phyloP scores from a whole-genome alignment of 2,329 filamentous ascomycete genomes.

The Sporothrix brunneoviolacea region DNA sequence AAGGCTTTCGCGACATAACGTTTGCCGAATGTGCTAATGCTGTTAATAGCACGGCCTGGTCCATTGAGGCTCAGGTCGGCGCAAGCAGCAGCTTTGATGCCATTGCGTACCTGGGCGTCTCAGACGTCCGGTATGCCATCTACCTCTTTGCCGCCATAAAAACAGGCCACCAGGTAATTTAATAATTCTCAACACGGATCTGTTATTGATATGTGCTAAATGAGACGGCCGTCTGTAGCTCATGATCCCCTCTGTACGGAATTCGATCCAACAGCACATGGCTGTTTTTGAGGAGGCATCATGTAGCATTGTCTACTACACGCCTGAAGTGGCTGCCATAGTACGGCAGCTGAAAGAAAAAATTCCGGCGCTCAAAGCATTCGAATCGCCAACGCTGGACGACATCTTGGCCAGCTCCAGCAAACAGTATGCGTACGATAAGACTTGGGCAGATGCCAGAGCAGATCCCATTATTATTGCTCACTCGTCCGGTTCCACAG shows the following conservation, averaged over 20 bases:
- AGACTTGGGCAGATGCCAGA: constrained; percentile 13
- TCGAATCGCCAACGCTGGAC: too few relatives aligned
- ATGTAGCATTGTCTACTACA: constrained; percentile 10
- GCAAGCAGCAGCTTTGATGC: constrained; percentile 6
- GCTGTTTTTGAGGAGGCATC: constrained; percentile 9
- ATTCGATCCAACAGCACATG: constrained; percentile 9
- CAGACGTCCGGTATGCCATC: constrained; percentile 13
- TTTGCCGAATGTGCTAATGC: too few relatives aligned
- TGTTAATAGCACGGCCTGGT: too few relatives aligned
- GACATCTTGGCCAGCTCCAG: too few relatives aligned
- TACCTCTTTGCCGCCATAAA: constrained; percentile 13
- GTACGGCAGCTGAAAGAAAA: too few relatives aligned
- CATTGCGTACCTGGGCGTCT: constrained; percentile 14
- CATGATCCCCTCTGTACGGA: constrained; percentile 13
- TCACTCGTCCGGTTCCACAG: constrained; percentile 19
- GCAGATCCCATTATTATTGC: constrained; percentile 18
- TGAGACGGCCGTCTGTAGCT: too few relatives aligned
- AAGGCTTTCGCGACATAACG: too few relatives aligned
- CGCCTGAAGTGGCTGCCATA: too few relatives aligned
- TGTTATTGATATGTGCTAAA: too few relatives aligned
- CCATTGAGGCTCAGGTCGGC: background rate
- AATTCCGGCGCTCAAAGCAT: too few relatives aligned
- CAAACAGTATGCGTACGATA: constrained; percentile 15
- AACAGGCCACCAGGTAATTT: constrained; percentile 12
- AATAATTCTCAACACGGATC: too few relatives aligned